Percentiles rank a stretch among this genome's conserved stretches.
Evolutionary conservation across 306 rosid genomes (phyloP).

Genomic region (Boehmeria nivea): DNA sequence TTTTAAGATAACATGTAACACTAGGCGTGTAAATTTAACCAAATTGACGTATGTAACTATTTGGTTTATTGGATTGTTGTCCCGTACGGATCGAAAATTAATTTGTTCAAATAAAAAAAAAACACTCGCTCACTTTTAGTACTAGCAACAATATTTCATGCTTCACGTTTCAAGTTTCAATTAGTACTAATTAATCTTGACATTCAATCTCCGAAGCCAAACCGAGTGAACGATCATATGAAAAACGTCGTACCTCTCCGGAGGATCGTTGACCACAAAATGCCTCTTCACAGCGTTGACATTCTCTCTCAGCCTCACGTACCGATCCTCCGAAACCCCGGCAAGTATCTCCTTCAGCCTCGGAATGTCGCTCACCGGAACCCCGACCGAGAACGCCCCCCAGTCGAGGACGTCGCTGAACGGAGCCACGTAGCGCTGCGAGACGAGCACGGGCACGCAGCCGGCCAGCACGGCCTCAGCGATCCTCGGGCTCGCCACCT

Average conservation of each 20-base stretch:
- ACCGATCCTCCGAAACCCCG: constrained; percentile 38
- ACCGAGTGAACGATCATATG: constrained; percentile 57
- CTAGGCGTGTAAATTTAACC: no score
- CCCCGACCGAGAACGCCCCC: constrained; percentile 43
- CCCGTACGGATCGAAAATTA: no score
- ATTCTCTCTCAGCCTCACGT: constrained; percentile 31
- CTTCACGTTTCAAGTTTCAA: no score
- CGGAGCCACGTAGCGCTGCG: constrained; percentile 55
- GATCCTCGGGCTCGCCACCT: no score
- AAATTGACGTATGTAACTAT: no score
- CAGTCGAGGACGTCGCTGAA: constrained; percentile 53
- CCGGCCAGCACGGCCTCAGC: no score
- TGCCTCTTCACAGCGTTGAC: constrained; percentile 52
- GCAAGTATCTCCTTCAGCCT: constrained; percentile 41
- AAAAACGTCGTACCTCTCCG: constrained; percentile 47
- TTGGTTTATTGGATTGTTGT: no score
- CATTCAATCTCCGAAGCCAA: constrained; percentile 61
- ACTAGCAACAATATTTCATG: no score
- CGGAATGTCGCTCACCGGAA: constrained; percentile 40
- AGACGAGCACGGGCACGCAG: no score
- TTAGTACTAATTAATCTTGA: background rate
- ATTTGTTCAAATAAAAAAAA: no score
- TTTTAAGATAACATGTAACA: no score
- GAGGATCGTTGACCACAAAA: constrained; percentile 46
- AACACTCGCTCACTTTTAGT: no score